Conservation (phyloP, 352 stramenopile species). For the Globisporangium perplexum region DNA sequence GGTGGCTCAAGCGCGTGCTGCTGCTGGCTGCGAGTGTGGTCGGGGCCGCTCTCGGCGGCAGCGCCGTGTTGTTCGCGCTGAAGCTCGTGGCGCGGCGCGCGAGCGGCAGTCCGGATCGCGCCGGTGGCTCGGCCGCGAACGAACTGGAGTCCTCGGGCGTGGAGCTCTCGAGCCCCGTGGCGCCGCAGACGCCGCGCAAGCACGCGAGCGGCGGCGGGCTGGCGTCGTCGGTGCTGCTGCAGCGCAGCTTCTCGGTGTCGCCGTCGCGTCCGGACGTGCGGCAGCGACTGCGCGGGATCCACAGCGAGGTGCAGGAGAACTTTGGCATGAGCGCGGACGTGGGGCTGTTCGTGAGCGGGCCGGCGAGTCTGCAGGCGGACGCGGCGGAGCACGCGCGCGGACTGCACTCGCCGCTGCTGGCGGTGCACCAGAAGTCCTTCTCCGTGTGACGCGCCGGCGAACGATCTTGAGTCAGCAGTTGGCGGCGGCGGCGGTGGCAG, state of each 20-base stretch:
- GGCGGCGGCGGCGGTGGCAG: not conserved
- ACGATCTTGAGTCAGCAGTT: no score
- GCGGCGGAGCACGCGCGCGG: constrained; percentile 20
- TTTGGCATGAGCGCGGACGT: constrained; percentile 37
- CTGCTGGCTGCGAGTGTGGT: constrained; percentile 22
- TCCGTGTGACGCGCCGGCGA: constrained; percentile 20
- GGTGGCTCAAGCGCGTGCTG: constrained; percentile 31
- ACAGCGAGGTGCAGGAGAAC: constrained; percentile 44
- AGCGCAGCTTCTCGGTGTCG: constrained; percentile 28
- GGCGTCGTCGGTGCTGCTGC: constrained; percentile 20
- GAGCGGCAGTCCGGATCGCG: constrained; percentile 14
- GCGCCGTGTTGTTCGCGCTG: constrained; percentile 15
- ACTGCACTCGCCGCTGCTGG: constrained; percentile 27
- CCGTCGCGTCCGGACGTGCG: constrained; percentile 34
- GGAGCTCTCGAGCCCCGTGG: constrained; percentile 24
- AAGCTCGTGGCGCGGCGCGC: constrained; percentile 4
- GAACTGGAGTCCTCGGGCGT: constrained; percentile 33
- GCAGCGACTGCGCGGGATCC: constrained; percentile 22
- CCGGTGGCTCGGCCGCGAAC: constrained; percentile 24
- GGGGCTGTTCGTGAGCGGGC: constrained; percentile 39
- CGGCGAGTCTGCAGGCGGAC: constrained; percentile 28
- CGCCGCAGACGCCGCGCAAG: constrained; percentile 31
- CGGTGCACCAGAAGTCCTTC: constrained; percentile 46
- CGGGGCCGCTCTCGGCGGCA: constrained; percentile 24
- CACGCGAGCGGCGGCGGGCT: constrained; percentile 10